Evolutionary conservation across 176 grass and related monocot genomes (phyloP).

Genomic region (Aegilops tauschii): DNA sequence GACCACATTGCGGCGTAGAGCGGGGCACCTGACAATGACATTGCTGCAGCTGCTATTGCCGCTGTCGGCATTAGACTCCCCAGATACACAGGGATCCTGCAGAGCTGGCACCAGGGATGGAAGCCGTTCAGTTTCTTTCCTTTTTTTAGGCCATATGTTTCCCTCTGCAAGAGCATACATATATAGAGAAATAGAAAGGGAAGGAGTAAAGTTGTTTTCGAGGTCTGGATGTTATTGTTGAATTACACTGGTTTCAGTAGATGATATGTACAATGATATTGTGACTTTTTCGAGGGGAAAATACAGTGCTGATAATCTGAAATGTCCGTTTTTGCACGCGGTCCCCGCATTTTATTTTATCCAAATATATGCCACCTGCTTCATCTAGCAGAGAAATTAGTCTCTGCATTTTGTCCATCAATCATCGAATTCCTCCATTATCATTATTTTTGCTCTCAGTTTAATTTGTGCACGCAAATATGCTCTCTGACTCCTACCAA

Average conservation of each 20-base stretch:
- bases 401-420: not conserved
- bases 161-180: not conserved
- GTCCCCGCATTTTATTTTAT: not conserved
- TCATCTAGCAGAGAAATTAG: not conserved
- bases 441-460: not conserved
- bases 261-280: not conserved
- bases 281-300: not conserved
- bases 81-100: conserved; percentile 13
- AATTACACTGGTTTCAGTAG: conserved; percentile 12
- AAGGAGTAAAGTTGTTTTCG: not conserved
- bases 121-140: conserved; percentile 9
- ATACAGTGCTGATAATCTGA: not conserved
- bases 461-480: not conserved
- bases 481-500: too few species aligned
- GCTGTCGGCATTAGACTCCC: not conserved
- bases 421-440: not conserved
- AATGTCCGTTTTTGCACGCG: not conserved
- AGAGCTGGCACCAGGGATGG: not conserved
- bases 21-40: not conserved
- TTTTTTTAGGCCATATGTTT: not conserved
- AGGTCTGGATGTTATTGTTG: not conserved
- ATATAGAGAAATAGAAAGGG: conserved; percentile 6
- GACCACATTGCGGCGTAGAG: conserved; percentile 53
- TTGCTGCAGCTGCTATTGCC: not conserved
- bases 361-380: not conserved